A percentile compares a stretch with the other conserved stretches of the same genome.
These are phyloP conservation scores for Adansonia rubrostipa DNA, from an alignment of 441 rosid genomes.

Conservation along the genomic window DNA sequence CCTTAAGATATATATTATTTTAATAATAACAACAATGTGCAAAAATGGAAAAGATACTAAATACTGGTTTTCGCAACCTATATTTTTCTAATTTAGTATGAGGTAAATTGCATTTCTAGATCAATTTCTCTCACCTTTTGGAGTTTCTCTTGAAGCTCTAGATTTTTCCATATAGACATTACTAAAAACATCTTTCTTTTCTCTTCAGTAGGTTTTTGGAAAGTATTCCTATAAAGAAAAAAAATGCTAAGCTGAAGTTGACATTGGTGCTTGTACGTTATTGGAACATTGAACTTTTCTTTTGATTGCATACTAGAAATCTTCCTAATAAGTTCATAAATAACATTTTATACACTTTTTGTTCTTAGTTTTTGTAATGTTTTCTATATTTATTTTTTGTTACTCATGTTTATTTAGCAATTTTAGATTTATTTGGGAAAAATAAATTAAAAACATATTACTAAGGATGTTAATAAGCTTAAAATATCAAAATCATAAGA, in stretches of 20 bases:
- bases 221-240: conserved; percentile 54
- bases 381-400: too few species aligned
- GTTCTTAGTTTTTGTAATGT: too few species aligned
- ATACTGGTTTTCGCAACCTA: conserved; percentile 26
- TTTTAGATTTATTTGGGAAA: too few species aligned
- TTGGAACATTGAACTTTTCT: neutral
- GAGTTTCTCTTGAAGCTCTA: conserved; percentile 59
- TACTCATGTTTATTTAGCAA: too few species aligned
- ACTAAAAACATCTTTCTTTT: conserved; percentile 59
- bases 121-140: conserved; percentile 59
- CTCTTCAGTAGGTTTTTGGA: conserved; percentile 54
- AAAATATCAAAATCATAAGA: too few species aligned
- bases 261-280: neutral
- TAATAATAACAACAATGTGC: neutral
- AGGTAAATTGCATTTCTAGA: conserved; percentile 49
- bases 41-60: neutral
- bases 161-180: conserved; percentile 54
- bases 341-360: too few species aligned
- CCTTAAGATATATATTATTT: neutral
- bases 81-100: conserved; percentile 62
- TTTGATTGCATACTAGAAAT: neutral
- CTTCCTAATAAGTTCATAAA: neutral
- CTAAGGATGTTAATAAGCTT: too few species aligned
- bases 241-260: conserved; percentile 8
- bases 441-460: too few species aligned